Evolutionary conservation across 441 rosid genomes (phyloP), one percentile per base, ranked within the genome.

Genomic region (Populus hybrid): DNA sequence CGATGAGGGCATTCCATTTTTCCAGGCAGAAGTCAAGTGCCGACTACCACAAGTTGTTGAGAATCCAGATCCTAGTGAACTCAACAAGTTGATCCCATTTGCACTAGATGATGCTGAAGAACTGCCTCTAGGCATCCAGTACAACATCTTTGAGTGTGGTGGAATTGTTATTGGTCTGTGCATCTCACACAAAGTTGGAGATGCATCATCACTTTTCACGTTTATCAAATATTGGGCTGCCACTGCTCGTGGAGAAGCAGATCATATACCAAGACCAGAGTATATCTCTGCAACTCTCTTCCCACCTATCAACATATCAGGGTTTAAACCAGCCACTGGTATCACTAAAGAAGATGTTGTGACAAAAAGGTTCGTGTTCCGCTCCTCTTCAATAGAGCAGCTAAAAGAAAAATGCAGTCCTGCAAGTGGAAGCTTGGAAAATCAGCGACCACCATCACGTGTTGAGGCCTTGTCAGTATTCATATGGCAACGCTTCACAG

Each of bases 181-280:
- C 75, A 20, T 87, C 9, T 89, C 90, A 0, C 92, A 87, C 77
- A 84, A 81, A 68, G n/a, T 85, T 8, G 86, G 80, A 18, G 92
- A 89, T 54, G 89, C 85, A 3, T 73, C 73, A 4, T 86, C 90
- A 6, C 10, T 35, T 8, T 73, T 86, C 34, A 70, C 30, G 21
- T 87, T 87, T 59, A 4, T 86, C 5, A 83, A 83, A 24, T 78
- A 35, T 30, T 86, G 89, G 90, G 86, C 86, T 0, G 81, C 84
- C 7, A 71, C 68, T n/a, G 65, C 82, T 42, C 85, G 86, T 0
- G 84, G 89, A 6, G 86, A 80, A 2, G 16, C 10, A 11, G 57
- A 64, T 1, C 20, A 50, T 5, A 46, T 74, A 1, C n/a, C 5
- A 0, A 14, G 10, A 0, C 84, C 85, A 0, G 70, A 77, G 26